phyloP scores from a whole-genome alignment of 148 eudicot species.

The Heliamphora exappendiculata region DNA sequence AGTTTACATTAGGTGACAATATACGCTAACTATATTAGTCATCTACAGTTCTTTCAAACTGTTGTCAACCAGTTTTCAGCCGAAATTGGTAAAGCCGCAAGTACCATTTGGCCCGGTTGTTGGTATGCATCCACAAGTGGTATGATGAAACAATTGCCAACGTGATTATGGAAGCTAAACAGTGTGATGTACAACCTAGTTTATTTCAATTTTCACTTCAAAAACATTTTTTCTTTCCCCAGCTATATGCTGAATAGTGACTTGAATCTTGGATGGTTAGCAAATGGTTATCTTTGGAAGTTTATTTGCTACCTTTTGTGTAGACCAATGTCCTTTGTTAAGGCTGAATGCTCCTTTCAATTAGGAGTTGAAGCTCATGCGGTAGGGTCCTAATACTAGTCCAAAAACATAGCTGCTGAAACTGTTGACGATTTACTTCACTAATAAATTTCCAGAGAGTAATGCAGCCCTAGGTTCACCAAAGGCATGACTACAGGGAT shows the following conservation, averaged over 20 bases:
- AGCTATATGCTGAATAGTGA: not conserved
- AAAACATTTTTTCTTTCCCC: not conserved
- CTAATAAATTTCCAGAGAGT: too few species aligned
- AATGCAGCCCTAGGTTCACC: too few species aligned
- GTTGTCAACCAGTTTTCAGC: not conserved
- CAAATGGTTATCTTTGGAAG: not conserved
- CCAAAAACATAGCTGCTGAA: not conserved
- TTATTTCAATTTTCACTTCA: not conserved
- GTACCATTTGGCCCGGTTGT: too few species aligned
- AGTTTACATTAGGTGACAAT: not conserved
- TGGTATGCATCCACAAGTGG: not conserved
- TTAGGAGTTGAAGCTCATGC: not conserved
- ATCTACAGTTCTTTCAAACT: not conserved
- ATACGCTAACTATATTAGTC: not conserved
- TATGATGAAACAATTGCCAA: not conserved
- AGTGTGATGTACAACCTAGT: not conserved
- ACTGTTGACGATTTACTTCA: too few species aligned
- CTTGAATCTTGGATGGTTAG: not conserved
- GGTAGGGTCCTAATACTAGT: not conserved
- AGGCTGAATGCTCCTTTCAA: not conserved
- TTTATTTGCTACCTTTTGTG: not conserved
- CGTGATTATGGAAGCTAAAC: not conserved
- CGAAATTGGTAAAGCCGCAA: too few species aligned
- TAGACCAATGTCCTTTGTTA: not conserved
- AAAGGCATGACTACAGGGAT: too few species aligned